Percentiles rank a stretch among this genome's conserved stretches.
Evolutionary conservation across 352 stramenopile species (phyloP).

Genomic region (Blastocystis sp.): DNA sequence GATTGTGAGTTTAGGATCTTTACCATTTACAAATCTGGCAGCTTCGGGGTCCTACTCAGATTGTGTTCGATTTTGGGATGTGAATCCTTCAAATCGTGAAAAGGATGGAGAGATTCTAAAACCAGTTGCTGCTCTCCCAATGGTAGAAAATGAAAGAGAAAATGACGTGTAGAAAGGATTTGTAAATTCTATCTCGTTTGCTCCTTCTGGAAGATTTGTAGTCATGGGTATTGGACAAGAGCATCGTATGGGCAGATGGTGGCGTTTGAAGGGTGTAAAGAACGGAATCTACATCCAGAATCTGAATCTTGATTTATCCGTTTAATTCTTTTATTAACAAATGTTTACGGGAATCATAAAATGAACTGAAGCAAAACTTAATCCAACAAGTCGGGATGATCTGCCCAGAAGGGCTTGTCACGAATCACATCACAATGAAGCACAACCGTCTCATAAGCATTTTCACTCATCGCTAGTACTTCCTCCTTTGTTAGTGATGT

Average conservation of each 20-base stretch:
- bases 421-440: conserved; percentile 66
- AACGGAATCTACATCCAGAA: conserved; percentile 81
- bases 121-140: conserved; percentile 77
- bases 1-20: conserved; percentile 75
- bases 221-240: conserved; percentile 85
- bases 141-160: conserved; percentile 78
- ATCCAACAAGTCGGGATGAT: conserved; percentile 21
- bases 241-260: conserved; percentile 86
- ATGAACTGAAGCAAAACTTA: too few relatives aligned
- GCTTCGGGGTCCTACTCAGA: conserved; percentile 84
- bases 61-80: conserved; percentile 82
- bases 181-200: conserved; percentile 74
- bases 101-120: conserved; percentile 71
- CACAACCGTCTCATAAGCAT: conserved; percentile 20
- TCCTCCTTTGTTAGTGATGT: conserved; percentile 29
- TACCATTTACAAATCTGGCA: conserved; percentile 84
- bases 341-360: too few relatives aligned
- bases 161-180: conserved; percentile 71
- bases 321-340: conserved; percentile 65
- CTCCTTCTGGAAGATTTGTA: conserved; percentile 78
- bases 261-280: conserved; percentile 80
- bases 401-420: conserved; percentile 51
- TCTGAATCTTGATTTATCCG: conserved; percentile 58
- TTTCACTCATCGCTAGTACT: not conserved
- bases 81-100: conserved; percentile 53